Percentiles rank a stretch among this genome's conserved stretches.
phyloP scores from a whole-genome alignment of 306 rosid genomes.

The Medicago ruthenica region DNA sequence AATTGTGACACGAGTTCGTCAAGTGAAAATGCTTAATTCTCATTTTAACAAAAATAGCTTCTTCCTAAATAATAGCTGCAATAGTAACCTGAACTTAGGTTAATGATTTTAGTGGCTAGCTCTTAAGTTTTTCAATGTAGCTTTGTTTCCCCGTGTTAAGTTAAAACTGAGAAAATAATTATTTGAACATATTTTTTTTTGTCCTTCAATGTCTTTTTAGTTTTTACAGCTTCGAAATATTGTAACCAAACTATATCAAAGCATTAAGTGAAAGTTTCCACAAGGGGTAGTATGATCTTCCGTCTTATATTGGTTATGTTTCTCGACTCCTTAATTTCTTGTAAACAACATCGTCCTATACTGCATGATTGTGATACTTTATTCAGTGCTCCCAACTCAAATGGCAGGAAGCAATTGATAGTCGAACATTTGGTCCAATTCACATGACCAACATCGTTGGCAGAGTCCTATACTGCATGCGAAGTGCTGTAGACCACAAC shows the following conservation, averaged over 20 bases:
- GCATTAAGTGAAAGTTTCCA: conserved; percentile 32
- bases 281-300: conserved; percentile 19
- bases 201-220: conserved; percentile 1
- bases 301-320: conserved; percentile 1
- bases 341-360: not conserved
- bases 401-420: conserved; percentile 90
- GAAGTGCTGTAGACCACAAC: conserved; percentile 95
- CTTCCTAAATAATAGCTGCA: conserved; percentile 8
- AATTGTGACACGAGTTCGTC: not conserved
- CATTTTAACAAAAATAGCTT: conserved; percentile 17
- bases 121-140: conserved; percentile 28
- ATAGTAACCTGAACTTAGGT: conserved; percentile 1
- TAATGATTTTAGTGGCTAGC: conserved; percentile 18
- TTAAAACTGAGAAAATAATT: conserved; percentile 6
- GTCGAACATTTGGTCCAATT: conserved; percentile 93
- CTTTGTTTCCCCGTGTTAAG: not conserved
- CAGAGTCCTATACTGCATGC: conserved; percentile 88
- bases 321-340: conserved; percentile 27
- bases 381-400: conserved; percentile 33
- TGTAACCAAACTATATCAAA: conserved; percentile 9
- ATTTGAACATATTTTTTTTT: conserved; percentile 24
- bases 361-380: not conserved
- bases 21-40: conserved; percentile 19
- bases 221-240: conserved; percentile 17
- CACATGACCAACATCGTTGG: conserved; percentile 83